Percentiles rank a stretch among this genome's conserved stretches.
phyloP scores from a whole-genome alignment of 345 rosid species.

The Punica granatum region DNA sequence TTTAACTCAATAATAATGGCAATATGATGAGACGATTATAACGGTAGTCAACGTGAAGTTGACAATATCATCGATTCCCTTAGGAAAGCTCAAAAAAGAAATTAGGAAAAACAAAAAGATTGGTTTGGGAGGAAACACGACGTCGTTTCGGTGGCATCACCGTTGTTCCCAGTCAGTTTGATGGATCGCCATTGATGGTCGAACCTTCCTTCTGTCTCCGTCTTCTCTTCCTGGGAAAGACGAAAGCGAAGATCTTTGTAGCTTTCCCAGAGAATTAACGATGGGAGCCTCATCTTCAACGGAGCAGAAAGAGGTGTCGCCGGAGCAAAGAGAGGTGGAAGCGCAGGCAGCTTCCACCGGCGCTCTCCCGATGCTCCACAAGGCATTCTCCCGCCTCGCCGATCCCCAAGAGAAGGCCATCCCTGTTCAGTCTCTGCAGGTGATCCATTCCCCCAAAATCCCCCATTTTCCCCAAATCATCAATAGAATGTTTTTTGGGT shows the following conservation, averaged over 20 bases:
- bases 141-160: too few relatives aligned
- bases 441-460: constrained; percentile 5
- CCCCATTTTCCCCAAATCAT: neutral
- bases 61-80: too few relatives aligned
- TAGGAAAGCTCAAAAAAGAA: too few relatives aligned
- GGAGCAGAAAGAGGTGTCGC: constrained; percentile 25
- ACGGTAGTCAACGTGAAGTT: too few relatives aligned
- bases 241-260: neutral
- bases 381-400: constrained; percentile 50
- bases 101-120: too few relatives aligned
- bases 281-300: constrained; percentile 86
- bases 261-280: neutral
- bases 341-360: constrained; percentile 63
- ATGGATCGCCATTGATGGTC: too few relatives aligned
- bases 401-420: constrained; percentile 47
- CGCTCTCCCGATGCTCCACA: constrained; percentile 57
- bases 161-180: too few relatives aligned
- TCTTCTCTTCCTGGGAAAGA: too few relatives aligned
- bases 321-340: constrained; percentile 59
- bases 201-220: too few relatives aligned
- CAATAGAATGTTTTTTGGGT: neutral
- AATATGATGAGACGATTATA: too few relatives aligned
- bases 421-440: constrained; percentile 57
- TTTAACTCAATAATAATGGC: too few relatives aligned
- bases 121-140: too few relatives aligned